Evolutionary conservation across 2,329 filamentous ascomycete species (phyloP).

Genomic region (Raffaelea ambrosiae): DNA sequence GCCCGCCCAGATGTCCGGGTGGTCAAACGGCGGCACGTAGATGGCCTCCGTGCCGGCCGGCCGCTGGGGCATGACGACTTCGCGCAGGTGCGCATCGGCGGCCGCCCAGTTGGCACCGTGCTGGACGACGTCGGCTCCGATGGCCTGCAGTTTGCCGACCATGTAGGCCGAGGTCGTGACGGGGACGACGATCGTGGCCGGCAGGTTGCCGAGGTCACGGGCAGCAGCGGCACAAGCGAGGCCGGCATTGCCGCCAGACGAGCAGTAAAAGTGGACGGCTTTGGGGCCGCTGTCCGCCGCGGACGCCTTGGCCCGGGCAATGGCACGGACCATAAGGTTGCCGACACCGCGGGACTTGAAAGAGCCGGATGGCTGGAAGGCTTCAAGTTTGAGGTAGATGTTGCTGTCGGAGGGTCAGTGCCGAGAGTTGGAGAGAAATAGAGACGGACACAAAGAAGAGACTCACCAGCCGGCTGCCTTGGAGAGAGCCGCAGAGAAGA

Average conservation of each 20-base stretch:
- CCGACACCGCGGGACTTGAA: constrained; percentile 78
- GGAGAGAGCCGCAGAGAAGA: constrained; percentile 57
- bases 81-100: constrained; percentile 56
- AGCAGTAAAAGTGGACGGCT: constrained; percentile 60
- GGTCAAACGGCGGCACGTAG: constrained; percentile 60
- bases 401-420: constrained; percentile 36
- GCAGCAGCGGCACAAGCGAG: constrained; percentile 71
- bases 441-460: too few relatives aligned
- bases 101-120: constrained; percentile 59
- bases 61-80: constrained; percentile 36
- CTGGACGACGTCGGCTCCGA: constrained; percentile 59
- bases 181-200: constrained; percentile 66
- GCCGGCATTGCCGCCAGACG: constrained; percentile 71
- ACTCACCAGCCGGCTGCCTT: constrained; percentile 58
- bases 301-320: constrained; percentile 11
- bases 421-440: too few relatives aligned
- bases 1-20: constrained; percentile 58
- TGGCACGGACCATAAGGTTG: constrained; percentile 53
- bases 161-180: constrained; percentile 55
- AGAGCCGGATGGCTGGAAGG: constrained; percentile 70
- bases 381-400: constrained; percentile 77
- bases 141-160: constrained; percentile 55
- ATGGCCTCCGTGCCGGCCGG: constrained; percentile 32
- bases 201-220: constrained; percentile 42
- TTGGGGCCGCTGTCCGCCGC: background rate